Conservation (phyloP, 2,329 filamentous ascomycete genomes). For the Alternaria sp. region DNA sequence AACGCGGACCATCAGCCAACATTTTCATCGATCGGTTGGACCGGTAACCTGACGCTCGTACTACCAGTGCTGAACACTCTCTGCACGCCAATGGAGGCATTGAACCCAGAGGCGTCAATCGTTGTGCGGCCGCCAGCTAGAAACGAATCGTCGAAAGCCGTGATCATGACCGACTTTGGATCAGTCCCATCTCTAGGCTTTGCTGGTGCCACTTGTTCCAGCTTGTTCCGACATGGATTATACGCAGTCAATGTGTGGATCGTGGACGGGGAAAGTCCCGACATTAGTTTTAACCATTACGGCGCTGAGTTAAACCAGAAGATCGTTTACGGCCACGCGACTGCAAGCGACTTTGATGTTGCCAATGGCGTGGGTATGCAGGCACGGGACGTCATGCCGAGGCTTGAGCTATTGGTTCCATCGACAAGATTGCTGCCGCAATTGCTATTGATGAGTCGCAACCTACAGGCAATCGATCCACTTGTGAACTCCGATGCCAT, state of each 20-base stretch:
- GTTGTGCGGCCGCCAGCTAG: background rate
- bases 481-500: background rate
- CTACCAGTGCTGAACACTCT: constrained; percentile 5
- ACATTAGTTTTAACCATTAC: background rate
- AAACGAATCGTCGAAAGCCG: background rate
- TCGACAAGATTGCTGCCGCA: background rate
- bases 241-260: constrained; percentile 8
- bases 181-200: background rate
- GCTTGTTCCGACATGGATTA: constrained; percentile 3
- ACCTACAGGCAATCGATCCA: background rate
- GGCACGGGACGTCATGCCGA: background rate
- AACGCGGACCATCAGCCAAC: background rate
- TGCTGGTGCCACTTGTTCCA: background rate
- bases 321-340: background rate
- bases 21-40: constrained; percentile 1
- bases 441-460: constrained; percentile 2
- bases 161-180: background rate
- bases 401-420: background rate
- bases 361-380: background rate
- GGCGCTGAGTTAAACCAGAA: background rate
- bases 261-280: background rate
- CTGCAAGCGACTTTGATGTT: background rate
- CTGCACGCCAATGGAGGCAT: background rate
- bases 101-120: background rate
- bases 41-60: constrained; percentile 1